Percentiles rank a stretch among this genome's conserved stretches.
These are phyloP conservation scores for Truncatella angustata DNA, from an alignment of 2,329 filamentous ascomycete genomes.

Conservation along the genomic window DNA sequence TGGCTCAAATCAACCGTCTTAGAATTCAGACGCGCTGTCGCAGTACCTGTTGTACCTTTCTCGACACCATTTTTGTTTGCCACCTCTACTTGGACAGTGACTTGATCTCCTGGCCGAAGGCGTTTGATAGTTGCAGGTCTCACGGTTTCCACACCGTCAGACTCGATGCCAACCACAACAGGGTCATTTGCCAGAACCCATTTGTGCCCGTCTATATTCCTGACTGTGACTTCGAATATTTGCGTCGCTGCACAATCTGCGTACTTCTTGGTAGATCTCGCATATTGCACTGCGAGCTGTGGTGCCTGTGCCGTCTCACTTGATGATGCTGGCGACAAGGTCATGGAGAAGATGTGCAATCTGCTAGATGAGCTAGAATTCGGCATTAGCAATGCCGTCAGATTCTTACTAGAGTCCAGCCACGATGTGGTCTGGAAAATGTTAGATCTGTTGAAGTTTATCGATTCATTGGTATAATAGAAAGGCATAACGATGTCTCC, in stretches of 20 bases:
- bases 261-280: slow-evolving; percentile 42
- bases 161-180: slow-evolving; percentile 28
- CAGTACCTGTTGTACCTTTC: slow-evolving; percentile 18
- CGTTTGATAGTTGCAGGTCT: slow-evolving; percentile 36
- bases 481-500: slow-evolving; percentile 20
- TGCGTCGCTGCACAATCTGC: slow-evolving; percentile 32
- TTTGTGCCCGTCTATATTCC: slow-evolving; percentile 32
- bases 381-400: slow-evolving; percentile 15
- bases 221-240: slow-evolving; percentile 39
- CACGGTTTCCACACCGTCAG: slow-evolving; percentile 39
- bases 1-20: slow-evolving; percentile 20
- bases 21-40: slow-evolving; percentile 8
- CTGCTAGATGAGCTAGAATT: slow-evolving; percentile 12
- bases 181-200: slow-evolving; percentile 27
- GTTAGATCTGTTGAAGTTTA: slow-evolving; percentile 17
- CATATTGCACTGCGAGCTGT: slow-evolving; percentile 33
- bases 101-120: slow-evolving; percentile 43
- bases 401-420: slow-evolving; percentile 16
- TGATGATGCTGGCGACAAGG: slow-evolving; percentile 22
- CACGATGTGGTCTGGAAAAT: slow-evolving; percentile 16
- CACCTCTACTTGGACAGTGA: slow-evolving; percentile 34
- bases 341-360: slow-evolving; percentile 42
- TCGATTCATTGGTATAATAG: slow-evolving; percentile 14
- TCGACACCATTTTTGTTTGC: slow-evolving; percentile 17
- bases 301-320: slow-evolving; percentile 17